Evolutionary conservation across 345 rosid genomes (phyloP).

Genomic region (Rhodamnia argentea): DNA sequence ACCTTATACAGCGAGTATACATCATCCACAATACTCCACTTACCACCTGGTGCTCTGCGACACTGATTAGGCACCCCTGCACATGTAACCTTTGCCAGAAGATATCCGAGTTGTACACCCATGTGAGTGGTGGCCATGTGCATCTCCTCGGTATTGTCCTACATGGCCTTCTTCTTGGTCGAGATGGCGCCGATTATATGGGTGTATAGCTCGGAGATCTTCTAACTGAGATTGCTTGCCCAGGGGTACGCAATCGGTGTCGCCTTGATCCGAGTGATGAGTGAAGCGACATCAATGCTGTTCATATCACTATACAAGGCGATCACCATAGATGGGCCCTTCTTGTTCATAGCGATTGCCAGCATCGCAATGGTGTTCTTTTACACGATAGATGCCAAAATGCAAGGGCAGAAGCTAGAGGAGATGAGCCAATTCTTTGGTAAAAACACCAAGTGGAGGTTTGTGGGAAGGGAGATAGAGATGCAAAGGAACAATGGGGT

Average conservation of each 20-base stretch:
- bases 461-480: conserved; percentile 13
- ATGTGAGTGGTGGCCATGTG: background rate
- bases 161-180: background rate
- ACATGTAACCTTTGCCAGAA: too few species aligned
- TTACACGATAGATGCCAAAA: background rate
- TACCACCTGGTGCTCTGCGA: too few species aligned
- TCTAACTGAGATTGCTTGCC: background rate
- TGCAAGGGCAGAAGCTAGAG: fast-evolving
- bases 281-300: conserved; percentile 25
- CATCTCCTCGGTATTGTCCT: background rate
- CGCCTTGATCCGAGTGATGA: background rate
- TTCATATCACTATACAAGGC: conserved; percentile 37
- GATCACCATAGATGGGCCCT: conserved; percentile 68
- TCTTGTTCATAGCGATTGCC: background rate
- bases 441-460: background rate
- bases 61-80: too few species aligned
- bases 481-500: conserved; percentile 5
- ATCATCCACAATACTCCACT: too few species aligned
- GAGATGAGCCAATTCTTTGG: background rate
- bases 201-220: too few species aligned
- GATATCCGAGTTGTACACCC: background rate
- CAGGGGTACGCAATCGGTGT: background rate
- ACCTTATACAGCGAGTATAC: too few species aligned
- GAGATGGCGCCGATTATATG: background rate
- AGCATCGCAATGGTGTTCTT: background rate